Evolutionary conservation across 805 yeast genomes (phyloP).

Genomic region (Monosporozyma siamensis): DNA sequence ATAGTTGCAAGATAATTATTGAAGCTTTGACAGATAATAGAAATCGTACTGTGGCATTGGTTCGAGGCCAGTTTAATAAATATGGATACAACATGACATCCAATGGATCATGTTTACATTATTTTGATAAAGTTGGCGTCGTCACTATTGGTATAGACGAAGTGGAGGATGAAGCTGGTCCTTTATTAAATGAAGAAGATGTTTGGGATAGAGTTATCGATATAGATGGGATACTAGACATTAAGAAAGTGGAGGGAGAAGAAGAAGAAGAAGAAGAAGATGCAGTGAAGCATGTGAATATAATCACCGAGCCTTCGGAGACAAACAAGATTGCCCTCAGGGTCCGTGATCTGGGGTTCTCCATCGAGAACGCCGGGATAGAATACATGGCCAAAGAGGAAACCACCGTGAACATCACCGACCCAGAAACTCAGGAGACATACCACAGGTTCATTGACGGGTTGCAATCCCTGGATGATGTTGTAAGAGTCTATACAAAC

Average conservation of each 20-base stretch:
- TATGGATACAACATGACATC: slow-evolving; percentile 30
- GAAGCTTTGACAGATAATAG: slow-evolving; percentile 88
- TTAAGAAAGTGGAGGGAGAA: slow-evolving; percentile 37
- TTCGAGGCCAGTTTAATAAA: slow-evolving; percentile 67
- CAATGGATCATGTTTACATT: slow-evolving; percentile 59
- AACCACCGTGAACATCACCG: slow-evolving; percentile 43
- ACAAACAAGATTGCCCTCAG: slow-evolving; percentile 52
- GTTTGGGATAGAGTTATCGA: slow-evolving; percentile 71
- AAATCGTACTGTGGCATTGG: slow-evolving; percentile 65
- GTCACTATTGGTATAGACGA: slow-evolving; percentile 41
- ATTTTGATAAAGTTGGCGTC: slow-evolving; percentile 73
- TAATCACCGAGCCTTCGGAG: slow-evolving; percentile 56
- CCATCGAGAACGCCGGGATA: slow-evolving; percentile 5
- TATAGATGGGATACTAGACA: slow-evolving; percentile 64
- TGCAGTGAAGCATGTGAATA: slow-evolving; percentile 23
- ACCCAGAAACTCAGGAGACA: slow-evolving; percentile 42
- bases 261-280: slow-evolving; percentile 36
- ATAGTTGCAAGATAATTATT: slow-evolving; percentile 76
- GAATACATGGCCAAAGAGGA: slow-evolving; percentile 59
- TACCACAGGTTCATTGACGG: slow-evolving; percentile 48
- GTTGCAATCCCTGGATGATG: slow-evolving; percentile 76
- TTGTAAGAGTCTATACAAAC: slow-evolving; percentile 71
- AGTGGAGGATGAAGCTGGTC: slow-evolving; percentile 11
- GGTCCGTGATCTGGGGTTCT: slow-evolving; percentile 22
- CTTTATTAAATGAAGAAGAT: slow-evolving; percentile 48